Percentiles rank a stretch among this genome's conserved stretches.
Evolutionary conservation across 345 rosid genomes (phyloP).

Genomic region (Salix viminalis): DNA sequence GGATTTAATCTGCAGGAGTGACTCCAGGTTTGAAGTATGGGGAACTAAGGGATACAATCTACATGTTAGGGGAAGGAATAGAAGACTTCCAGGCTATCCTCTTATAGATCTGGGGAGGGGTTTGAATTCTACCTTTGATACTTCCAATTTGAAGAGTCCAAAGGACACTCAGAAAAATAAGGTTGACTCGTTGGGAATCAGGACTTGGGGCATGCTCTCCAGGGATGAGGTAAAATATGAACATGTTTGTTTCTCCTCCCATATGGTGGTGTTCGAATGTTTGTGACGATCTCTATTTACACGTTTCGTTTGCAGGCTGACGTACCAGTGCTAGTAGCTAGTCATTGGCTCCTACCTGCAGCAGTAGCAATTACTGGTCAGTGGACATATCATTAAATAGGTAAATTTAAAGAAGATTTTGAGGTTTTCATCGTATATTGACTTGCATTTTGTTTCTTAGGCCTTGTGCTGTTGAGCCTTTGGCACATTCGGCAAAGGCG

Average conservation of each 20-base stretch:
- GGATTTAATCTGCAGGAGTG: constrained; percentile 67
- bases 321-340: constrained; percentile 56
- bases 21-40: constrained; percentile 94
- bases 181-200: constrained; percentile 43
- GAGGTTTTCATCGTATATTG: background rate
- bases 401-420: background rate
- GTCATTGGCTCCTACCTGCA: constrained; percentile 78
- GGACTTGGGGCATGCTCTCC: constrained; percentile 53
- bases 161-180: constrained; percentile 29
- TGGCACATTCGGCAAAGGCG: constrained; percentile 78
- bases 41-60: constrained; percentile 79
- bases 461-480: constrained; percentile 62
- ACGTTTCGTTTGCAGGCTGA: constrained; percentile 53
- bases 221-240: constrained; percentile 65
- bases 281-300: background rate
- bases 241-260: background rate
- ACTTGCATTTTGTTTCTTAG: constrained; percentile 29
- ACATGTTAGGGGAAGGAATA: constrained; percentile 66
- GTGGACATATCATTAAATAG: constrained; percentile 9
- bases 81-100: constrained; percentile 64
- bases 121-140: constrained; percentile 45
- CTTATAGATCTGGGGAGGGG: constrained; percentile 55
- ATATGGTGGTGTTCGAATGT: background rate
- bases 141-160: constrained; percentile 33
- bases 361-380: constrained; percentile 61